Evolutionary conservation across 371 early-diverging fungal genomes (phyloP).

Genomic region (Mucor velutinosus): DNA sequence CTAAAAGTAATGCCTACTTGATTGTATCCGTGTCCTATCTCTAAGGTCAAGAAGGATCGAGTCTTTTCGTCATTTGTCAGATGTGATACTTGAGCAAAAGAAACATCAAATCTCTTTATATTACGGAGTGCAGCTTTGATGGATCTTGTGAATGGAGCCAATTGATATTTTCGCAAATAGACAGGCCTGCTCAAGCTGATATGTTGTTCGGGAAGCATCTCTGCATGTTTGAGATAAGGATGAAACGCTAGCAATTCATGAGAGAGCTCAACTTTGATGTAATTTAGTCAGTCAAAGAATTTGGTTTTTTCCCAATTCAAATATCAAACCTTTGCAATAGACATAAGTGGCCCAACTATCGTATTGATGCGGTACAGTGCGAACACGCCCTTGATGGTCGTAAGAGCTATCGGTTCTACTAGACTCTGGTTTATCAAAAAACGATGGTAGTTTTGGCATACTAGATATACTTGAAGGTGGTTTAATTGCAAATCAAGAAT

Average conservation of each 20-base stretch:
- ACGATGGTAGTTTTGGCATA: slow-evolving; percentile 14
- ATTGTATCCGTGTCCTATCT: slow-evolving; percentile 48
- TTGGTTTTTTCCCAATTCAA: background rate
- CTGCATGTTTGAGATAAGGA: background rate
- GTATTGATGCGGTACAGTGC: slow-evolving; percentile 28
- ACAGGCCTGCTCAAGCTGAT: slow-evolving; percentile 42
- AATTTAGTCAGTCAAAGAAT: background rate
- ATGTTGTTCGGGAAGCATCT: slow-evolving; percentile 23
- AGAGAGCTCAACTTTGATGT: slow-evolving; percentile 9
- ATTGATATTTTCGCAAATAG: slow-evolving; percentile 39
- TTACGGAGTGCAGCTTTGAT: slow-evolving; percentile 5
- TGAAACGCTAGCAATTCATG: background rate
- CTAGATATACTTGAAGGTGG: background rate
- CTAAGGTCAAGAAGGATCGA: slow-evolving; percentile 45
- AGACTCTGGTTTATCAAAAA: background rate
- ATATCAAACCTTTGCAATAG: slow-evolving; percentile 37
- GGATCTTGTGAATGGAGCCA: slow-evolving; percentile 24
- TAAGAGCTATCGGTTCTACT: background rate
- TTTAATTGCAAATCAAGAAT: background rate
- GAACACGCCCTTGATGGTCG: slow-evolving; percentile 25
- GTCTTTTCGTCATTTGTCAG: slow-evolving; percentile 48
- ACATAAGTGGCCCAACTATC: slow-evolving; percentile 50
- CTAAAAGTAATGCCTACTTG: slow-evolving; percentile 25
- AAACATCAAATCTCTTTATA: slow-evolving; percentile 19
- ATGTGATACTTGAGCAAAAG: slow-evolving; percentile 42